phyloP scores from a whole-genome alignment of 306 rosid species.

The Cucumis sativus region DNA sequence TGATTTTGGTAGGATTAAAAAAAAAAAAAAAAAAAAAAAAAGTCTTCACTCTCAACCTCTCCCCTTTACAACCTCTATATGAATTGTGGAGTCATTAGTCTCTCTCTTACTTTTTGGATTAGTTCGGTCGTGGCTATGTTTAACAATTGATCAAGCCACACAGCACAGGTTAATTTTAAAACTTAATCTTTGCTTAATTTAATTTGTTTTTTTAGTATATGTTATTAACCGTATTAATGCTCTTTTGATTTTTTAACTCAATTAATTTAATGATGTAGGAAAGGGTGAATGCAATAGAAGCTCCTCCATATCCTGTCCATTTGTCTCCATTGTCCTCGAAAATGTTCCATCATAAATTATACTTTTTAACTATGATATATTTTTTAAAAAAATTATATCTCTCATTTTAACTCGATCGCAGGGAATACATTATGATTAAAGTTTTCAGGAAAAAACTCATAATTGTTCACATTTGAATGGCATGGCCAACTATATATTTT shows the following conservation, averaged over 20 bases:
- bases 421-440: too few species aligned
- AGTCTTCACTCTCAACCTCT: conserved; percentile 11
- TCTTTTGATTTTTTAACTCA: conserved; percentile 2
- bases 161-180: conserved; percentile 30
- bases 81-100: conserved; percentile 23
- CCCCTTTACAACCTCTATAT: conserved; percentile 4
- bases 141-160: conserved; percentile 41
- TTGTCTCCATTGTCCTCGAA: conserved; percentile 53
- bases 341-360: conserved; percentile 31
- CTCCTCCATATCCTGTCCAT: conserved; percentile 44
- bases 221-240: background rate
- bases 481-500: too few species aligned
- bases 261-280: conserved; percentile 8
- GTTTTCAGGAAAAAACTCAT: too few species aligned
- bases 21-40: conserved; percentile 15
- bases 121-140: conserved; percentile 39
- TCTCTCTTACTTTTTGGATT: conserved; percentile 60
- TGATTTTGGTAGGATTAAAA: conserved; percentile 17
- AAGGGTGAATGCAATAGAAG: background rate
- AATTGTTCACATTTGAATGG: too few species aligned
- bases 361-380: too few species aligned
- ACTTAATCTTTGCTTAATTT: background rate
- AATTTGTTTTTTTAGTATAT: background rate
- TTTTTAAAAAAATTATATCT: too few species aligned
- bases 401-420: too few species aligned